Conservation (phyloP, 2,329 filamentous ascomycete genomes). For the Didymella segeticola region DNA sequence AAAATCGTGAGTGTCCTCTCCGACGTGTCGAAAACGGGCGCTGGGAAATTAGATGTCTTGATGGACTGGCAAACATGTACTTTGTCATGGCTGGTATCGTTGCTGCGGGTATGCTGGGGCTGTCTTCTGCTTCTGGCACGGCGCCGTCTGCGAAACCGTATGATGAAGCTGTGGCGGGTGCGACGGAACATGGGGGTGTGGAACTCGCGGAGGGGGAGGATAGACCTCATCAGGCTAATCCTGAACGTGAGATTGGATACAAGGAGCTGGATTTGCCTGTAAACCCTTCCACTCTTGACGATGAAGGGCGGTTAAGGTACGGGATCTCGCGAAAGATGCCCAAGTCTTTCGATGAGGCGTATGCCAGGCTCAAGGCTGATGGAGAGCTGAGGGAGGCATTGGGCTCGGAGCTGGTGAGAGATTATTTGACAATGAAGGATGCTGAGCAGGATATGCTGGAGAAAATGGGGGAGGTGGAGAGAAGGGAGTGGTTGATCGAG, state of each 20-base stretch:
- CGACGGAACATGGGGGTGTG: conserved; percentile 5
- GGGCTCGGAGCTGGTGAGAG: conserved; percentile 59
- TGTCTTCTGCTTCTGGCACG: conserved; percentile 44
- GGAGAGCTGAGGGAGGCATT: conserved; percentile 55
- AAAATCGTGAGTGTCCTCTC: conserved; percentile 79
- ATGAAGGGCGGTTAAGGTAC: conserved; percentile 55
- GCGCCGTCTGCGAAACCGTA: neutral
- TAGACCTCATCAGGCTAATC: neutral
- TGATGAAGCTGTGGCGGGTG: conserved; percentile 1
- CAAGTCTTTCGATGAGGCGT: conserved; percentile 59
- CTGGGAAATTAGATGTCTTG: conserved; percentile 81
- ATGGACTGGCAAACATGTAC: conserved; percentile 81
- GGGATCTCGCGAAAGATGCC: conserved; percentile 65
- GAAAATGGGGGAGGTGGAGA: conserved; percentile 57
- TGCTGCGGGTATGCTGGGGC: conserved; percentile 64
- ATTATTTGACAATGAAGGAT: conserved; percentile 66
- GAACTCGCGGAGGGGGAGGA: neutral
- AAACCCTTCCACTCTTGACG: conserved; percentile 33
- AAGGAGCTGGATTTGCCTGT: conserved; percentile 60
- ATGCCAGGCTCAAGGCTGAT: conserved; percentile 60
- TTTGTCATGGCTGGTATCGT: conserved; percentile 69
- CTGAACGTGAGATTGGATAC: conserved; percentile 41
- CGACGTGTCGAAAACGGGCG: conserved; percentile 70
- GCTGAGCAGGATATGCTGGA: conserved; percentile 62
- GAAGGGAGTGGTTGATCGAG: conserved; percentile 68